Conservation (phyloP, 192 early-diverging fungal genomes). For the Umbelopsis vinacea region DNA sequence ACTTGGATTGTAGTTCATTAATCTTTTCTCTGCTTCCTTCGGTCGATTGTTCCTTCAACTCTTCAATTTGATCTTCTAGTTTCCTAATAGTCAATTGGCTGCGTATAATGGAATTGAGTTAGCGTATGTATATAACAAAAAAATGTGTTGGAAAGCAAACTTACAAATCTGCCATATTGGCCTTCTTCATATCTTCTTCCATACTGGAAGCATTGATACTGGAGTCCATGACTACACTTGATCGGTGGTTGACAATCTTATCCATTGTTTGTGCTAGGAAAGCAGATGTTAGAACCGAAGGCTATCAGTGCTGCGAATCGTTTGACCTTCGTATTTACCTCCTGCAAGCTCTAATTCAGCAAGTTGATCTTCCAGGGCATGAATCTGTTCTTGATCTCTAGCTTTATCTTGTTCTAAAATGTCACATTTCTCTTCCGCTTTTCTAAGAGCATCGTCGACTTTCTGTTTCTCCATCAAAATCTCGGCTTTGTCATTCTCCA, state of each 20-base stretch:
- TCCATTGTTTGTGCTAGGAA: slow-evolving; percentile 12
- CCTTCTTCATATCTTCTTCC: slow-evolving; percentile 39
- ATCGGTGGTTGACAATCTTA: slow-evolving; percentile 10
- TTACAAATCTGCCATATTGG: slow-evolving; percentile 39
- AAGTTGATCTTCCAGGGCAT: slow-evolving; percentile 77
- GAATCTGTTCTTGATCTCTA: slow-evolving; percentile 77
- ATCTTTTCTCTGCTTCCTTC: neutral
- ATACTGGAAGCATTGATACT: slow-evolving; percentile 25
- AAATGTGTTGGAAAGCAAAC: neutral
- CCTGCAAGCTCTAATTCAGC: slow-evolving; percentile 81
- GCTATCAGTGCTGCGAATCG: neutral
- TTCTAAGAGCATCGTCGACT: slow-evolving; percentile 70
- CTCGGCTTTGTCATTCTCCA: slow-evolving; percentile 74
- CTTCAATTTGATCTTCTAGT: neutral
- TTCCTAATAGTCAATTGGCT: neutral
- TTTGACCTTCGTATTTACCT: slow-evolving; percentile 12
- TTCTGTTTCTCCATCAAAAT: slow-evolving; percentile 74
- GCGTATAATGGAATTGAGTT: neutral
- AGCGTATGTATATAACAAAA: neutral
- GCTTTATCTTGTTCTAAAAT: slow-evolving; percentile 64
- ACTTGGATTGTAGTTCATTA: slow-evolving; percentile 1
- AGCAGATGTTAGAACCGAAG: slow-evolving; percentile 8
- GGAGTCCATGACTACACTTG: slow-evolving; percentile 25
- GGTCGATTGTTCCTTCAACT: neutral
- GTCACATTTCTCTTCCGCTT: slow-evolving; percentile 64